Evolutionary conservation across 306 rosid species (phyloP).

Genomic region (Hippophae tibetana): DNA sequence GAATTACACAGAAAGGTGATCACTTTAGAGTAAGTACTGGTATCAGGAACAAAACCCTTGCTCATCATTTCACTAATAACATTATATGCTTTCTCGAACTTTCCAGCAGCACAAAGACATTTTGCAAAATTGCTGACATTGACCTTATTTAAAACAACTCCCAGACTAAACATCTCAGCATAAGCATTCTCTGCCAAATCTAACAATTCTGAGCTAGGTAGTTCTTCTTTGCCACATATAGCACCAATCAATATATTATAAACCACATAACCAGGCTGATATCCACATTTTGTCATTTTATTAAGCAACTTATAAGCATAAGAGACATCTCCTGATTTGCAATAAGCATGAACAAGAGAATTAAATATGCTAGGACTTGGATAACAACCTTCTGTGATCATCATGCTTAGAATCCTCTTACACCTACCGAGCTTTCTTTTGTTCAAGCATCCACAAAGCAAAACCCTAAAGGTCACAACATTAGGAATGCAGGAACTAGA

Average conservation of each 20-base stretch:
- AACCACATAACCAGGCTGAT: constrained; percentile 59
- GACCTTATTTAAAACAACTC: constrained; percentile 59
- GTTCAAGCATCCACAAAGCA: constrained; percentile 66
- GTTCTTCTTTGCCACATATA: constrained; percentile 44
- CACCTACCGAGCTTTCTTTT: constrained; percentile 69
- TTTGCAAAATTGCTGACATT: constrained; percentile 61
- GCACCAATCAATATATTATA: constrained; percentile 71
- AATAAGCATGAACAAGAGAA: constrained; percentile 70
- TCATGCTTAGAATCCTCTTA: constrained; percentile 76
- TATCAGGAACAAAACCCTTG: constrained; percentile 77
- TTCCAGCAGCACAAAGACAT: constrained; percentile 68
- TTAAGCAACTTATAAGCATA: constrained; percentile 66
- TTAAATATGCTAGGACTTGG: constrained; percentile 62
- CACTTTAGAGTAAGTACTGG: constrained; percentile 70
- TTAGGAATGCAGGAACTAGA: constrained; percentile 68
- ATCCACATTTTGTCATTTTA: constrained; percentile 56
- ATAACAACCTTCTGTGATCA: constrained; percentile 76
- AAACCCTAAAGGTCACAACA: constrained; percentile 48
- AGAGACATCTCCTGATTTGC: constrained; percentile 51
- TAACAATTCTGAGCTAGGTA: constrained; percentile 39
- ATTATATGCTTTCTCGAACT: constrained; percentile 67
- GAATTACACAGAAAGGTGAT: constrained; percentile 64
- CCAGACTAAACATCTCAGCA: constrained; percentile 60
- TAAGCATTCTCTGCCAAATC: constrained; percentile 74
- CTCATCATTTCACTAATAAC: constrained; percentile 73